Conservation (phyloP, 2,329 filamentous ascomycete genomes). For the Fusarium sp. region DNA sequence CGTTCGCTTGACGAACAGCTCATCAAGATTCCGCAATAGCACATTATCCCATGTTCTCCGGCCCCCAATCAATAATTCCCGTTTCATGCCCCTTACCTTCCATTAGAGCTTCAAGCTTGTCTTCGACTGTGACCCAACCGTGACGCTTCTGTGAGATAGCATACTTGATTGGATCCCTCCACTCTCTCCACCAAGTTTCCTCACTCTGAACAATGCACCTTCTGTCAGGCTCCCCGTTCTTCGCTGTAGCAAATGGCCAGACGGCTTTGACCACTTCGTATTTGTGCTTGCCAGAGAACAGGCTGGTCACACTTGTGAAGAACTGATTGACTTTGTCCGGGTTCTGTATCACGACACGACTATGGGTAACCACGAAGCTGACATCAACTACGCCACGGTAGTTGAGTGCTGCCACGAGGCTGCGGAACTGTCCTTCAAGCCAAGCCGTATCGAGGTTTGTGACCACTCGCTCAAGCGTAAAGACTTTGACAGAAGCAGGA, state of each 20-base stretch:
- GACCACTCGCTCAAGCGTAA: slow-evolving; percentile 62
- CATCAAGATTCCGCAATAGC: neutral
- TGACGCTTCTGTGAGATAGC: slow-evolving; percentile 58
- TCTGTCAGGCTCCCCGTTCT: slow-evolving; percentile 56
- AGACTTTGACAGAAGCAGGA: slow-evolving; percentile 57
- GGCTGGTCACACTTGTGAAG: slow-evolving; percentile 61
- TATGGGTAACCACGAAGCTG: slow-evolving; percentile 62
- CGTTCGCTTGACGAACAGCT: neutral
- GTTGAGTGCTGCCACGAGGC: slow-evolving; percentile 59
- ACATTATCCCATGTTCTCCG: slow-evolving; percentile 41
- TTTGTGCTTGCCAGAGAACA: slow-evolving; percentile 63
- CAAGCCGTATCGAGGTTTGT: slow-evolving; percentile 65
- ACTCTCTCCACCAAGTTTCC: slow-evolving; percentile 64
- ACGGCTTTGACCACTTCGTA: slow-evolving; percentile 67
- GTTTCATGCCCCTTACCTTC: slow-evolving; percentile 55
- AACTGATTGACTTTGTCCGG: slow-evolving; percentile 65
- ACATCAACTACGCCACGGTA: slow-evolving; percentile 63
- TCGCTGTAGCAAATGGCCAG: slow-evolving; percentile 66
- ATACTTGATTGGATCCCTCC: slow-evolving; percentile 50
- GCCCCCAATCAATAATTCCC: slow-evolving; percentile 57
- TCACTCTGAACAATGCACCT: slow-evolving; percentile 64
- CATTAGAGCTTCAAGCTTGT: slow-evolving; percentile 65
- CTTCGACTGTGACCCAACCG: slow-evolving; percentile 60
- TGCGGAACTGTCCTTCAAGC: slow-evolving; percentile 65
- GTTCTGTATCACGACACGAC: slow-evolving; percentile 59